Conservation (phyloP, 2,329 filamentous ascomycete species). For the Colletotrichum orchidophilum region DNA sequence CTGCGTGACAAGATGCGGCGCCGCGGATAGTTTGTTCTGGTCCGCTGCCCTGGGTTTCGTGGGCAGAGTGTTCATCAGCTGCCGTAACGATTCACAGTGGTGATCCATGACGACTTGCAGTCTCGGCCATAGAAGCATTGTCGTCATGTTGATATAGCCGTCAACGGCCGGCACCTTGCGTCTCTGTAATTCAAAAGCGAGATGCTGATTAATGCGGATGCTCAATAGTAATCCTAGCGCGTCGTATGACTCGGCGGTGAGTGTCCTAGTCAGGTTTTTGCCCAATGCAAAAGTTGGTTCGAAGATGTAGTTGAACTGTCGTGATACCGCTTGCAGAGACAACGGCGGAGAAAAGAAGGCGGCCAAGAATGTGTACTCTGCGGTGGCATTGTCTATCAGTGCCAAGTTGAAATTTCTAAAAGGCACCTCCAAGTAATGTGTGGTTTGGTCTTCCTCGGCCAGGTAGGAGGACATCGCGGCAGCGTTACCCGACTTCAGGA, state of each 20-base stretch:
- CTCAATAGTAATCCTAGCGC: slow-evolving; percentile 89
- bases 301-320: slow-evolving; percentile 88
- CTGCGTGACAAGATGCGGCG: slow-evolving; percentile 91
- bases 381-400: slow-evolving; percentile 90
- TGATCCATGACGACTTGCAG: slow-evolving; percentile 94
- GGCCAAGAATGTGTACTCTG: slow-evolving; percentile 93
- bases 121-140: slow-evolving; percentile 95
- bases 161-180: slow-evolving; percentile 90
- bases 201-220: slow-evolving; percentile 91
- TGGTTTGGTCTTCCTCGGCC: slow-evolving; percentile 87
- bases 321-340: slow-evolving; percentile 79
- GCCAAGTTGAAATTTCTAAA: slow-evolving; percentile 97
- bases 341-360: slow-evolving; percentile 86
- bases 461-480: slow-evolving; percentile 86
- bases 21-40: slow-evolving; percentile 73
- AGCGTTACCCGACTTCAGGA: slow-evolving; percentile 78
- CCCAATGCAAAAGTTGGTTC: slow-evolving; percentile 89
- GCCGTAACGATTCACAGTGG: slow-evolving; percentile 87
- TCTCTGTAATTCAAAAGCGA: slow-evolving; percentile 92
- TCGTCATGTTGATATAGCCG: slow-evolving; percentile 91
- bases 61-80: slow-evolving; percentile 63
- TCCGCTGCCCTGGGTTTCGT: slow-evolving; percentile 52
- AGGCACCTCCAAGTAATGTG: slow-evolving; percentile 87
- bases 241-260: slow-evolving; percentile 82
- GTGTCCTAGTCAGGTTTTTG: slow-evolving; percentile 76